Percentiles rank a stretch among this genome's conserved stretches.
These are phyloP conservation scores for Voacanga thouarsii DNA, from an alignment of 257 asterid species.

Conservation along the genomic window DNA sequence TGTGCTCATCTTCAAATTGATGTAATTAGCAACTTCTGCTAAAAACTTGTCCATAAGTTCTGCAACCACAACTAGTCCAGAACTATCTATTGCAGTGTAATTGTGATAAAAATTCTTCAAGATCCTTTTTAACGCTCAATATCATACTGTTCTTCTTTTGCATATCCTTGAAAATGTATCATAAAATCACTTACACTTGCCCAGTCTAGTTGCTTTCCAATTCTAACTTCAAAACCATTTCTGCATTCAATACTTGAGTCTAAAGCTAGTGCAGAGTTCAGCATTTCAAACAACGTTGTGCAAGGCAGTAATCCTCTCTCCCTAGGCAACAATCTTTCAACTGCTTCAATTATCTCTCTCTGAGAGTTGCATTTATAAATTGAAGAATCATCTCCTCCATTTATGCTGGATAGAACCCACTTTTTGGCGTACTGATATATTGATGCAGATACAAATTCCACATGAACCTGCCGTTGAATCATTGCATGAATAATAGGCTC, in stretches of 20 bases:
- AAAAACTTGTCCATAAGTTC: slow-evolving; percentile 59
- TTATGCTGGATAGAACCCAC: slow-evolving; percentile 46
- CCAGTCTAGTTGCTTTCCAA: slow-evolving; percentile 60
- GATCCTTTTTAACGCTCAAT: slow-evolving; percentile 61
- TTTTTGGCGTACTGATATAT: slow-evolving; percentile 43
- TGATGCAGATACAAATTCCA: slow-evolving; percentile 48
- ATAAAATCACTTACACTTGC: slow-evolving; percentile 53
- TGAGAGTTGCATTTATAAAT: slow-evolving; percentile 21
- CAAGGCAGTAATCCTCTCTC: slow-evolving; percentile 38
- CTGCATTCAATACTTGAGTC: slow-evolving; percentile 52
- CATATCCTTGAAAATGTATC: slow-evolving; percentile 57
- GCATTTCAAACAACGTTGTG: slow-evolving; percentile 50
- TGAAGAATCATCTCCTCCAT: slow-evolving; percentile 25
- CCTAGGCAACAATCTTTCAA: slow-evolving; percentile 48
- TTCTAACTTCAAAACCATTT: slow-evolving; percentile 48
- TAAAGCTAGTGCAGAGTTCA: slow-evolving; percentile 40
- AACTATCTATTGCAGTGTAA: slow-evolving; percentile 24
- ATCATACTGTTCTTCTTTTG: slow-evolving; percentile 55
- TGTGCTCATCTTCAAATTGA: slow-evolving; percentile 39
- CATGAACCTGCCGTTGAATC: slow-evolving; percentile 42
- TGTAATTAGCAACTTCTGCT: slow-evolving; percentile 60
- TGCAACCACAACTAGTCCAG: slow-evolving; percentile 39
- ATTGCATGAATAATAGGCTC: slow-evolving; percentile 45
- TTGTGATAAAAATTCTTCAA: slow-evolving; percentile 55
- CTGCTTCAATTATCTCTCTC: slow-evolving; percentile 57